Evolutionary conservation across 2,329 filamentous ascomycete species (phyloP).

Genomic region (Lachnellula arida): DNA sequence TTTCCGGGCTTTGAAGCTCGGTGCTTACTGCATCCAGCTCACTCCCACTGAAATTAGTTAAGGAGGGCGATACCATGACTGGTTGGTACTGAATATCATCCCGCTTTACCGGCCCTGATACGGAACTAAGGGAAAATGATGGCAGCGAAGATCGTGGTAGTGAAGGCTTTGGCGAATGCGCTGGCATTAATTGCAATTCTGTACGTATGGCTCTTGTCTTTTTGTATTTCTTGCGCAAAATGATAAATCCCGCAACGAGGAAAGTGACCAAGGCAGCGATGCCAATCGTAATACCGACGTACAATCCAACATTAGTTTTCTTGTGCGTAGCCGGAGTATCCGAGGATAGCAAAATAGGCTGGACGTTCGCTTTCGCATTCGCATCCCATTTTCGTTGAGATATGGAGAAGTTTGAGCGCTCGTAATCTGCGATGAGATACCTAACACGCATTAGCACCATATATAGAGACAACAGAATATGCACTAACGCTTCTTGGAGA

Average conservation of each 20-base stretch:
- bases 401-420: conserved; percentile 38
- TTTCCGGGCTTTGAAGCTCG: neutral
- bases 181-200: too few species aligned
- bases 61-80: neutral
- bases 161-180: neutral
- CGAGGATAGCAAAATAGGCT: conserved; percentile 10
- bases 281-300: conserved; percentile 2
- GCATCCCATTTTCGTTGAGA: conserved; percentile 26
- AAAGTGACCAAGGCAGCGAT: conserved; percentile 10
- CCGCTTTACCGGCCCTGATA: neutral
- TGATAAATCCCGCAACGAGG: conserved; percentile 1
- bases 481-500: conserved; percentile 35
- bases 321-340: conserved; percentile 2
- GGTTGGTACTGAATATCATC: neutral
- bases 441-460: conserved; percentile 5
- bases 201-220: neutral
- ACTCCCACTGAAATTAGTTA: neutral
- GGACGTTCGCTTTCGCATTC: conserved; percentile 13
- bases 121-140: neutral
- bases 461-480: neutral
- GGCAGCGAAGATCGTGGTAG: neutral
- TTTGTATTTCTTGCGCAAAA: neutral
- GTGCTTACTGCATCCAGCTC: conserved; percentile 4
- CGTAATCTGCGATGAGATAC: conserved; percentile 36
- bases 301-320: conserved; percentile 2